Conservation (phyloP, 495 filamentous ascomycete genomes). For the Parachaetomium inaequale region DNA sequence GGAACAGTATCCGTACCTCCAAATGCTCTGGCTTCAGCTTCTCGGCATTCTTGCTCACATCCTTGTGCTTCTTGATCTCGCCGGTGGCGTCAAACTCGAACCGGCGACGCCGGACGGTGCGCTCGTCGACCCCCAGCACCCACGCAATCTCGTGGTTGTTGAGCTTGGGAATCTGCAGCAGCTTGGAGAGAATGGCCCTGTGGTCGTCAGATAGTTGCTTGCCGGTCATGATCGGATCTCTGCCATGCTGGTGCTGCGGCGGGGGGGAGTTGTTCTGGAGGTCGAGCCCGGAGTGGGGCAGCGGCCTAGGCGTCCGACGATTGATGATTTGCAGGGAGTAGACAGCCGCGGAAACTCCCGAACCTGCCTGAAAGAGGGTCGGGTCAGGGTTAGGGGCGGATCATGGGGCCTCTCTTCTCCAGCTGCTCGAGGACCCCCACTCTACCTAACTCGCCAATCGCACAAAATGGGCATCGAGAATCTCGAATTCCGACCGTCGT, state of each 20-base stretch:
- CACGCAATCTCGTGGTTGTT: slow-evolving; percentile 30
- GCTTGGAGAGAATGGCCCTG: slow-evolving; percentile 18
- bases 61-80: slow-evolving; percentile 20
- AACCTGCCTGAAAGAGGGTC: background rate
- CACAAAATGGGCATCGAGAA: slow-evolving; percentile 1
- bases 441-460: too few relatives aligned
- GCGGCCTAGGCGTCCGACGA: background rate
- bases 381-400: background rate
- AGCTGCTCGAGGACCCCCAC: background rate
- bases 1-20: slow-evolving; percentile 21
- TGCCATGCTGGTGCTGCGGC: background rate
- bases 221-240: slow-evolving; percentile 22
- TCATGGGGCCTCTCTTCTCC: background rate
- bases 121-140: slow-evolving; percentile 23
- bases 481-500: background rate
- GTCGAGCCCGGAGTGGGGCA: slow-evolving; percentile 4
- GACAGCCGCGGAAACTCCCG: background rate
- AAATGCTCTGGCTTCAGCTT: slow-evolving; percentile 30
- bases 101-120: slow-evolving; percentile 29
- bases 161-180: slow-evolving; percentile 27
- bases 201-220: slow-evolving; percentile 25
- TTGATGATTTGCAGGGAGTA: too few relatives aligned
- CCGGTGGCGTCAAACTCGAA: slow-evolving; percentile 25
- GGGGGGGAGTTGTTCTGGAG: background rate
- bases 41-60: slow-evolving; percentile 33